A percentile compares a stretch with the other conserved stretches of the same genome.
These are phyloP conservation scores for Hericium rajendrae DNA, from an alignment of 768 basidiomycete species.

Conservation along the genomic window DNA sequence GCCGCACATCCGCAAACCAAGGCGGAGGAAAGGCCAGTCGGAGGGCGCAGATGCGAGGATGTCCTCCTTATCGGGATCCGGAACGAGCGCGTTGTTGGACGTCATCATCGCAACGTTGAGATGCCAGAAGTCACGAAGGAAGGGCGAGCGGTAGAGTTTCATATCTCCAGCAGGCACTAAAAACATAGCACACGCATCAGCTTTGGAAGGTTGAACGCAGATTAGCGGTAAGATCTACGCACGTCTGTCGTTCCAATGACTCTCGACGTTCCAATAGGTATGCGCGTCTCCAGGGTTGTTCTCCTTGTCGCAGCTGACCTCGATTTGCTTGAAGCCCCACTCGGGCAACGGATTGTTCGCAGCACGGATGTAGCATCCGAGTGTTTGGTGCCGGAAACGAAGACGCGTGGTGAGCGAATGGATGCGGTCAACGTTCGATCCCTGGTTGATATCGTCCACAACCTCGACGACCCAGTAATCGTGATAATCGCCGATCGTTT, in stretches of 20 bases:
- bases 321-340: constrained; percentile 99
- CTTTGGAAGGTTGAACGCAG: neutral
- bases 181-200: neutral
- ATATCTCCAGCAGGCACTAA: constrained; percentile 76
- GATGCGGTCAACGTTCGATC: constrained; percentile 53
- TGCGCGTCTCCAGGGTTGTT: constrained; percentile 72
- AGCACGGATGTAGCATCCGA: constrained; percentile 86
- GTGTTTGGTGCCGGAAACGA: constrained; percentile 65
- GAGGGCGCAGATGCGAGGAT: constrained; percentile 87
- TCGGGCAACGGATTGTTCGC: constrained; percentile 85
- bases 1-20: constrained; percentile 94
- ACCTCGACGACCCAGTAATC: constrained; percentile 93
- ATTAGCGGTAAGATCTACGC: constrained; percentile 26
- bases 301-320: constrained; percentile 89
- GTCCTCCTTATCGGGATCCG: constrained; percentile 97
- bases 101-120: constrained; percentile 99
- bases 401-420: constrained; percentile 88
- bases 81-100: constrained; percentile 95
- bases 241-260: constrained; percentile 94
- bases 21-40: constrained; percentile 88
- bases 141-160: constrained; percentile 83
- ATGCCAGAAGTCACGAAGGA: constrained; percentile 96
- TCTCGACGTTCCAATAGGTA: constrained; percentile 98
- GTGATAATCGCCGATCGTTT: constrained; percentile 75
- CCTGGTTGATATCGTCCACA: constrained; percentile 77